Conservation (phyloP, 179 eudicot genomes). For the Heliamphora pulchella region DNA sequence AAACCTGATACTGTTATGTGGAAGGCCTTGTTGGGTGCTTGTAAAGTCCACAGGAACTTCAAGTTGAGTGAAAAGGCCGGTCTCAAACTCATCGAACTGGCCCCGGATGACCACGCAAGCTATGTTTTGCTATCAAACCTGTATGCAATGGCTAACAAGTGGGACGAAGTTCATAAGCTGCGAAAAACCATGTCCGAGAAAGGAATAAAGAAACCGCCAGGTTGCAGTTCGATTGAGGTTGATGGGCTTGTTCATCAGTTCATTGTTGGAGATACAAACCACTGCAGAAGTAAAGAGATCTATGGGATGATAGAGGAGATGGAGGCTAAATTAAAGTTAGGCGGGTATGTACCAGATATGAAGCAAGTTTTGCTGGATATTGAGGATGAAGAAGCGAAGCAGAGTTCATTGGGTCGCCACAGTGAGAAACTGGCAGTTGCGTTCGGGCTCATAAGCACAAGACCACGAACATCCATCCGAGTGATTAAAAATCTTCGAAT, state of each 20-base stretch:
- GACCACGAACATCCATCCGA: slow-evolving; percentile 15
- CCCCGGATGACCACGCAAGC: slow-evolving; percentile 15
- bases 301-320: slow-evolving; percentile 22
- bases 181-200: slow-evolving; percentile 18
- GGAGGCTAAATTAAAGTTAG: slow-evolving; percentile 15
- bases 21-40: slow-evolving; percentile 25
- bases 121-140: slow-evolving; percentile 24
- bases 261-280: slow-evolving; percentile 18
- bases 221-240: slow-evolving; percentile 26
- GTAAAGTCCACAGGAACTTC: slow-evolving; percentile 21
- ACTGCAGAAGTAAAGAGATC: slow-evolving; percentile 16
- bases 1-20: slow-evolving; percentile 21
- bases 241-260: slow-evolving; percentile 27
- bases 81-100: slow-evolving; percentile 15
- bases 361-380: slow-evolving; percentile 17
- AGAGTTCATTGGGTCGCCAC: slow-evolving; percentile 19
- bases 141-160: slow-evolving; percentile 19
- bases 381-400: slow-evolving; percentile 18
- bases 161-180: slow-evolving; percentile 14
- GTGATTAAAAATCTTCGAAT: slow-evolving; percentile 24
- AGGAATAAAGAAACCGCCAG: slow-evolving; percentile 21
- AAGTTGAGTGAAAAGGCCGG: slow-evolving; percentile 16
- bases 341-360: slow-evolving; percentile 20
- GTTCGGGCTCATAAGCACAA: slow-evolving; percentile 22
- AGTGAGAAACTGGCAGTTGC: slow-evolving; percentile 30